Evolutionary conservation across 805 yeast genomes (phyloP).

Genomic region (Ogataea ganodermae): DNA sequence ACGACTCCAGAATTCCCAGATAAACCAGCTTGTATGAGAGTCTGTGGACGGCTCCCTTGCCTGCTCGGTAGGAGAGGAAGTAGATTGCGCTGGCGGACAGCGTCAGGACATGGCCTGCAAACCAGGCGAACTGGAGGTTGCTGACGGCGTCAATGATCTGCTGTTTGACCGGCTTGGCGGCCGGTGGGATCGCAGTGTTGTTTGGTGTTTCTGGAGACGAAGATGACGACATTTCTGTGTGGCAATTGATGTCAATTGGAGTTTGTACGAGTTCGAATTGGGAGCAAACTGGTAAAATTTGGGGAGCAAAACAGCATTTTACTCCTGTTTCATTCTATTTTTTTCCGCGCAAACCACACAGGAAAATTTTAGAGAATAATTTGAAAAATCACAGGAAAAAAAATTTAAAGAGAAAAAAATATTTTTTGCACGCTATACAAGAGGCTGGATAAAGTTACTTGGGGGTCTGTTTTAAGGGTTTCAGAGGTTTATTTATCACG

Average conservation of each 20-base stretch:
- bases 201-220: slow-evolving; percentile 8
- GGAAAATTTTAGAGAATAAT: background rate
- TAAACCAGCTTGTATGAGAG: slow-evolving; percentile 61
- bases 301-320: background rate
- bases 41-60: slow-evolving; percentile 34
- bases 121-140: slow-evolving; percentile 78
- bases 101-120: slow-evolving; percentile 57
- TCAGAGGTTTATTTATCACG: no score
- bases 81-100: slow-evolving; percentile 44
- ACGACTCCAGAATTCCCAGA: slow-evolving; percentile 67
- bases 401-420: slow-evolving; percentile 1
- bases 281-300: background rate
- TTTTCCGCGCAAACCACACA: slow-evolving; percentile 4
- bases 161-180: slow-evolving; percentile 11
- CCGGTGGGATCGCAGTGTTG: slow-evolving; percentile 1
- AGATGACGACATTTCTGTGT: slow-evolving; percentile 11
- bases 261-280: background rate
- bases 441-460: background rate
- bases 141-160: slow-evolving; percentile 27
- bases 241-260: background rate
- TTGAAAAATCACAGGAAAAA: background rate
- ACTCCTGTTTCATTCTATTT: slow-evolving; percentile 3
- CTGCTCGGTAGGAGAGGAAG: slow-evolving; percentile 36
- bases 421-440: background rate
- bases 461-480: background rate